Evolutionary conservation across 192 early-diverging fungal genomes (phyloP).

Genomic region (Spinellus fusiger): DNA sequence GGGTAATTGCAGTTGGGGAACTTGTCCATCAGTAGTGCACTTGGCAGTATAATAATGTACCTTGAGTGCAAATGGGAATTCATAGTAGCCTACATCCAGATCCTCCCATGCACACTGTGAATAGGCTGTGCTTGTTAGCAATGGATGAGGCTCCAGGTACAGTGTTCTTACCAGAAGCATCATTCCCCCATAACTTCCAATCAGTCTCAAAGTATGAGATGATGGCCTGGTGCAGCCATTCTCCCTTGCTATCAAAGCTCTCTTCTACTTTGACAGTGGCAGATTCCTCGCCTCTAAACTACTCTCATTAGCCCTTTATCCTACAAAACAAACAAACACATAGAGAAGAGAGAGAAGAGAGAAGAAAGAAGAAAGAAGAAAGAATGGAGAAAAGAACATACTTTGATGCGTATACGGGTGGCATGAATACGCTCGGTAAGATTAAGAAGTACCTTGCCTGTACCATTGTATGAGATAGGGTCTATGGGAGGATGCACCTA

Average conservation of each 20-base stretch:
- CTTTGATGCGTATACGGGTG: constrained; percentile 31
- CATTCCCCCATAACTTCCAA: constrained; percentile 30
- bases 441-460: constrained; percentile 29
- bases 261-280: constrained; percentile 31
- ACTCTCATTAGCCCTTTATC: too few species aligned
- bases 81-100: constrained; percentile 26
- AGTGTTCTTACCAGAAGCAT: constrained; percentile 19
- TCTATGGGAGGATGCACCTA: not conserved
- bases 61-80: constrained; percentile 36
- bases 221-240: constrained; percentile 28
- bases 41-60: too few species aligned
- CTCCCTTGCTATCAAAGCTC: constrained; percentile 13
- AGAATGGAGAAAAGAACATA: constrained; percentile 5
- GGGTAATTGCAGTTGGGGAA: constrained; percentile 39
- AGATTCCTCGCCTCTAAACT: constrained; percentile 35
- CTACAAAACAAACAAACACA: too few species aligned
- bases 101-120: constrained; percentile 35
- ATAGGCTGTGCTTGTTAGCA: constrained; percentile 15
- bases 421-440: constrained; percentile 21
- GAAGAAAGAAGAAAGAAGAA: too few species aligned
- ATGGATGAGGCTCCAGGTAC: not conserved
- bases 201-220: constrained; percentile 30
- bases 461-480: not conserved
- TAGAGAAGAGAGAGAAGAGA: too few species aligned
- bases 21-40: constrained; percentile 2